A percentile compares a stretch with the other conserved stretches of the same genome.
phyloP scores from a whole-genome alignment of 2,329 filamentous ascomycete genomes.

The Dendryphion nanum region DNA sequence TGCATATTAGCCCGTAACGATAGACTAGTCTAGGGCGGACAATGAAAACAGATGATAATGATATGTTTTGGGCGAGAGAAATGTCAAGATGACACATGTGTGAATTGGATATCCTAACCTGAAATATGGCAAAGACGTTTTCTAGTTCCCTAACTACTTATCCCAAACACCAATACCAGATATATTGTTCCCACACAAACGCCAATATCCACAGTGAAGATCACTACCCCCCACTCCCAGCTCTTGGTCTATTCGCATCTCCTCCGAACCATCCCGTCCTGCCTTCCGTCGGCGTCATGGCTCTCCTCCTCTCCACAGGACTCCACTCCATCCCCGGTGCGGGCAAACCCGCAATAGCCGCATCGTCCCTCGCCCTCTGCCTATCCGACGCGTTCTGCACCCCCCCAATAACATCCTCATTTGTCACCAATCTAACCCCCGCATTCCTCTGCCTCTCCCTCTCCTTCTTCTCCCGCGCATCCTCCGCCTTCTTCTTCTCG shows the following conservation, averaged over 20 bases:
- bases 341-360: slow-evolving; percentile 27
- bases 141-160: too few relatives aligned
- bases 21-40: too few relatives aligned
- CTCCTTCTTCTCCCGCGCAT: slow-evolving; percentile 29
- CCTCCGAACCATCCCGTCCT: slow-evolving; percentile 19
- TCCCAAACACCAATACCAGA: too few relatives aligned
- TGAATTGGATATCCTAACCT: too few relatives aligned
- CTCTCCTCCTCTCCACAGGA: slow-evolving; percentile 36
- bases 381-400: slow-evolving; percentile 11
- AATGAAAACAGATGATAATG: too few relatives aligned
- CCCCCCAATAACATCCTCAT: slow-evolving; percentile 19
- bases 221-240: slow-evolving; percentile 33
- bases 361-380: slow-evolving; percentile 33
- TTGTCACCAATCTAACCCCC: slow-evolving; percentile 37
- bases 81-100: too few relatives aligned
- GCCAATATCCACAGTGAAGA: too few relatives aligned
- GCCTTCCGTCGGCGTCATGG: slow-evolving; percentile 41
- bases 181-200: too few relatives aligned
- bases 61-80: too few relatives aligned
- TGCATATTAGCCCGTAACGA: too few relatives aligned
- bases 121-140: too few relatives aligned
- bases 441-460: slow-evolving; percentile 30
- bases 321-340: slow-evolving; percentile 39
- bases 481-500: slow-evolving; percentile 58
- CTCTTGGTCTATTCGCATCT: slow-evolving; percentile 31